phyloP scores from a whole-genome alignment of 1,284 basidiomycete species.

The Pseudozyma hubeiensis region DNA sequence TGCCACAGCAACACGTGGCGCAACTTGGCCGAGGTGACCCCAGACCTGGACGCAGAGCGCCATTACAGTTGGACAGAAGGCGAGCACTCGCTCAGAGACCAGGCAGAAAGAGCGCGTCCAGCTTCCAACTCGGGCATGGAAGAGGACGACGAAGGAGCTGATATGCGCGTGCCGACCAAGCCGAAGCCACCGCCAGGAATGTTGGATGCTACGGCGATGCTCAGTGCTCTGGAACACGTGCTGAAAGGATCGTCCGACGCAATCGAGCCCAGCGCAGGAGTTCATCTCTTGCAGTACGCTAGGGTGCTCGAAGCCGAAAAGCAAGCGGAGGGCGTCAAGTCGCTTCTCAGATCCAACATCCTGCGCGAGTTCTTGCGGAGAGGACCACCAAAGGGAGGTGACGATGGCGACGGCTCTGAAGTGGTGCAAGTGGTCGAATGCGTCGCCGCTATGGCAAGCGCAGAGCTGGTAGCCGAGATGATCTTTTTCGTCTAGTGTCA shows the following conservation, averaged over 20 bases:
- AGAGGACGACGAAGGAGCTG: constrained; percentile 40
- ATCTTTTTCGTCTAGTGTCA: constrained; percentile 33
- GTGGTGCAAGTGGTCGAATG: constrained; percentile 41
- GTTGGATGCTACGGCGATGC: constrained; percentile 56
- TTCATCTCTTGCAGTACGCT: constrained; percentile 21
- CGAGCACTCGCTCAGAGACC: not conserved
- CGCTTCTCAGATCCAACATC: constrained; percentile 23
- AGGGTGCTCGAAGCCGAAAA: constrained; percentile 26
- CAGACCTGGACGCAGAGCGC: constrained; percentile 16
- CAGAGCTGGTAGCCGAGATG: constrained; percentile 21
- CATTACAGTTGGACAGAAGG: constrained; percentile 20
- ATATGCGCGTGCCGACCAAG: constrained; percentile 40
- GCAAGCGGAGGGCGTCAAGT: constrained; percentile 34
- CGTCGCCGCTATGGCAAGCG: constrained; percentile 27
- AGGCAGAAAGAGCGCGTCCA: not conserved
- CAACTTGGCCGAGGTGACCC: constrained; percentile 8
- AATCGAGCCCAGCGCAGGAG: not conserved
- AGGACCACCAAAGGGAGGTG: not conserved
- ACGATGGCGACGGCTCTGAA: constrained; percentile 10
- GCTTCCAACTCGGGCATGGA: constrained; percentile 21
- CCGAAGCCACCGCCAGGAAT: constrained; percentile 65
- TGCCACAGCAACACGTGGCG: constrained; percentile 36
- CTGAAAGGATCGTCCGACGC: constrained; percentile 6
- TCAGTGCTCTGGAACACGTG: constrained; percentile 15
- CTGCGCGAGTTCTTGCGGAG: constrained; percentile 16